Evolutionary conservation across 495 filamentous ascomycete species (phyloP).

Genomic region (Penicillium egyptiacum): DNA sequence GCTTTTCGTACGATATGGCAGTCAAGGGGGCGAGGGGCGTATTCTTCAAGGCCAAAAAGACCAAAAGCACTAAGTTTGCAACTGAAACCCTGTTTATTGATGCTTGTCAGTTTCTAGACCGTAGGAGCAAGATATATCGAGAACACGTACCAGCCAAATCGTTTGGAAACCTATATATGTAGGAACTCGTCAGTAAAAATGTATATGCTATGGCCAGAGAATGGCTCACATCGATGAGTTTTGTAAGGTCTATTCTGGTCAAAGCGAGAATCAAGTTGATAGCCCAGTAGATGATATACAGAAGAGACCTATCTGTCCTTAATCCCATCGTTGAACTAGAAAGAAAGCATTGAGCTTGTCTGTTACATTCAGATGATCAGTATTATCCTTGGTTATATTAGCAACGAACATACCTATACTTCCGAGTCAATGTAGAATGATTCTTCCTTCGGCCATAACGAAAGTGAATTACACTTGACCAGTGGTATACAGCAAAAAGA

Average conservation of each 20-base stretch:
- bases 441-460: not conserved
- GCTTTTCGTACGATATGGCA: constrained; percentile 57
- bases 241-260: constrained; percentile 19
- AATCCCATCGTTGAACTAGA: constrained; percentile 4
- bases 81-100: constrained; percentile 47
- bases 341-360: constrained; percentile 1
- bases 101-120: not conserved
- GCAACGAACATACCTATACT: constrained; percentile 3
- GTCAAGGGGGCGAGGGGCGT: constrained; percentile 57
- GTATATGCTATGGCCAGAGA: not conserved
- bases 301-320: constrained; percentile 43
- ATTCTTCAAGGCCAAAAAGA: constrained; percentile 61
- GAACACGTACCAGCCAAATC: constrained; percentile 6
- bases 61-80: constrained; percentile 51
- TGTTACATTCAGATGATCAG: not conserved
- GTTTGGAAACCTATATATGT: constrained; percentile 5
- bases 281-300: constrained; percentile 49
- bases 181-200: not conserved
- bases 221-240: not conserved
- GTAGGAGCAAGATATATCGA: not conserved
- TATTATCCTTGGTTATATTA: not conserved
- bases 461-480: constrained; percentile 34
- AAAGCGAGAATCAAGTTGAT: constrained; percentile 53
- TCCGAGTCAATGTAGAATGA: not conserved
- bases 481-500: constrained; percentile 51